Evolutionary conservation across 2,329 filamentous ascomycete genomes (phyloP).

Genomic region (Pestalotiopsis sp.): DNA sequence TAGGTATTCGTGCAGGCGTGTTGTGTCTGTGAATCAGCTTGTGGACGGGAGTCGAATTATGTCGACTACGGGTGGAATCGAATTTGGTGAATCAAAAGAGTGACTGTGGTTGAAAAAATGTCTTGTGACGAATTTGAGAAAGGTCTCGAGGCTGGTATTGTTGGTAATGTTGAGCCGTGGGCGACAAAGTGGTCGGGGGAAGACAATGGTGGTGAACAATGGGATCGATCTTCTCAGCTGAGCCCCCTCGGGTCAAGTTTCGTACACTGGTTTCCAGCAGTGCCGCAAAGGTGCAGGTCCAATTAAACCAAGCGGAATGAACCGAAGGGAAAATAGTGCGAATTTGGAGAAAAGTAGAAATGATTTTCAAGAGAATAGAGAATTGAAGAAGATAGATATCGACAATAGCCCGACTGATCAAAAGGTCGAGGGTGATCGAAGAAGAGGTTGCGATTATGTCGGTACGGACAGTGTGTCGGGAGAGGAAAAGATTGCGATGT

Average conservation of each 20-base stretch:
- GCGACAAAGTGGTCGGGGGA: background rate
- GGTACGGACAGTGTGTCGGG: background rate
- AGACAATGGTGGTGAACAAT: constrained; percentile 7
- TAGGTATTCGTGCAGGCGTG: background rate
- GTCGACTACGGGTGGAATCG: background rate
- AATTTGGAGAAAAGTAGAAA: background rate
- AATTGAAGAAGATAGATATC: background rate
- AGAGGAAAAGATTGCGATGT: background rate
- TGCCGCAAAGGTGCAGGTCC: background rate
- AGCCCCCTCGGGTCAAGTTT: background rate
- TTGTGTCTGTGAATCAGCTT: background rate
- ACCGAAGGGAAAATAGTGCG: background rate
- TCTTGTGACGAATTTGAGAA: background rate
- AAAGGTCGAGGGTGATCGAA: background rate
- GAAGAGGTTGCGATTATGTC: background rate
- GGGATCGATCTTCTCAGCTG: background rate
- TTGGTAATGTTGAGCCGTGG: background rate
- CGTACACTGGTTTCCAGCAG: constrained; percentile 12
- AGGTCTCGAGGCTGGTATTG: constrained; percentile 2
- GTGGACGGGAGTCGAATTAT: background rate
- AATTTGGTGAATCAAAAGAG: constrained; percentile 12
- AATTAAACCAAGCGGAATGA: constrained; percentile 3
- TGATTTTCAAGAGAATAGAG: background rate
- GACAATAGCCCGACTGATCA: background rate
- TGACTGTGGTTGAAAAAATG: constrained; percentile 5